Evolutionary conservation across 2,329 filamentous ascomycete species (phyloP).

Genomic region (Talaromyces sp.): DNA sequence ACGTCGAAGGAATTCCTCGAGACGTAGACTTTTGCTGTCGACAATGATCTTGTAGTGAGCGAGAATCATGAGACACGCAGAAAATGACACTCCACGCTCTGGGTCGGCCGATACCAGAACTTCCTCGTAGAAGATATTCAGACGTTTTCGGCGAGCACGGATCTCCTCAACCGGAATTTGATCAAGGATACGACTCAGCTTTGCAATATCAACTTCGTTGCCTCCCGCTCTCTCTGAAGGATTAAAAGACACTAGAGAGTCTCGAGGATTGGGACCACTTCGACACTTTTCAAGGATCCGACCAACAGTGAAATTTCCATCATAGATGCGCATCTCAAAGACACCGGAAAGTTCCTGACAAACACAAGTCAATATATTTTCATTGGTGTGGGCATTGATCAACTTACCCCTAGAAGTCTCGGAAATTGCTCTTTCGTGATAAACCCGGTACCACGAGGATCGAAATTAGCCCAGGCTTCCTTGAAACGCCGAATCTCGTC

Average conservation of each 20-base stretch:
- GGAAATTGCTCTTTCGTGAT: constrained; percentile 90
- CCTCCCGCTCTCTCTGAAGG: constrained; percentile 31
- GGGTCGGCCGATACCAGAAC: constrained; percentile 90
- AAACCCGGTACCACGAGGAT: constrained; percentile 85
- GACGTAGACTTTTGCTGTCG: constrained; percentile 87
- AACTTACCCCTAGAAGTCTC: constrained; percentile 70
- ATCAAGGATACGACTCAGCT: constrained; percentile 69
- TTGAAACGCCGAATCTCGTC: constrained; percentile 97
- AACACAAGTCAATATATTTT: neutral
- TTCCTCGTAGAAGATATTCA: constrained; percentile 97
- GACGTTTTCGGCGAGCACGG: constrained; percentile 68
- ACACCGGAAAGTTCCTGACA: constrained; percentile 77
- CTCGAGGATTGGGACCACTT: constrained; percentile 47
- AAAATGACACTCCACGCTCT: constrained; percentile 86
- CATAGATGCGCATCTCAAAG: constrained; percentile 96
- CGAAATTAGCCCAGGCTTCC: constrained; percentile 94
- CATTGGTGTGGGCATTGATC: neutral
- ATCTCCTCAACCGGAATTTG: constrained; percentile 73
- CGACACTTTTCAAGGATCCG: constrained; percentile 82
- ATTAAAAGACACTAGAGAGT: constrained; percentile 33
- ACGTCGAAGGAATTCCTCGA: constrained; percentile 91
- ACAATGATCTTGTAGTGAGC: constrained; percentile 99
- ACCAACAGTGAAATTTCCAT: constrained; percentile 82
- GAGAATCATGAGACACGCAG: constrained; percentile 86
- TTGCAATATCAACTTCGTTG: constrained; percentile 65